A percentile compares a stretch with the other conserved stretches of the same genome.
These are phyloP conservation scores for Talaromyces sp. DNA, from an alignment of 2,329 filamentous ascomycete species.

Conservation along the genomic window DNA sequence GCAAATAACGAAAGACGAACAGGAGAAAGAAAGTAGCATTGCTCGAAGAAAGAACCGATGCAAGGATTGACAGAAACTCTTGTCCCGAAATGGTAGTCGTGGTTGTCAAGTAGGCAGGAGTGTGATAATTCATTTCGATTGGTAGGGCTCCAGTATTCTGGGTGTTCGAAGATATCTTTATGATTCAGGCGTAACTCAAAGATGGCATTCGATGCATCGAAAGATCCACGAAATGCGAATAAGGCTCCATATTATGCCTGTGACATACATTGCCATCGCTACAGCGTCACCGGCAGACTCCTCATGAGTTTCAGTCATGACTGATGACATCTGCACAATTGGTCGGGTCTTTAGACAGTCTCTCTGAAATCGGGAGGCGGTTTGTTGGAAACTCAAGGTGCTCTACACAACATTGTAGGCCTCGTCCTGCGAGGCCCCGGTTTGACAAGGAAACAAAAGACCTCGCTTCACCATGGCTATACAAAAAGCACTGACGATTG, in stretches of 20 bases:
- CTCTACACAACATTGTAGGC: neutral
- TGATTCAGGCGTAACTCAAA: neutral
- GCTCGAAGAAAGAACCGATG: neutral
- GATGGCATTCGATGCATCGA: neutral
- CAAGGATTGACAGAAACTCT: neutral
- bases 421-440: neutral
- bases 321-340: no score
- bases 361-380: no score
- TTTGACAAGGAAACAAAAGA: neutral
- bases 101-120: neutral
- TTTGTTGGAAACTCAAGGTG: neutral
- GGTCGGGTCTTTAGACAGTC: no score
- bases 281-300: neutral
- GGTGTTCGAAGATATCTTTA: neutral
- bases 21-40: conserved; percentile 32
- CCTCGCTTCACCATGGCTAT: neutral
- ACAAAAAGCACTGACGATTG: neutral
- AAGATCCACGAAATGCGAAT: neutral
- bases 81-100: neutral
- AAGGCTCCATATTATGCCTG: neutral
- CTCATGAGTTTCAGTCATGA: neutral
- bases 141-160: neutral
- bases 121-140: neutral
- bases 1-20: conserved; percentile 47
- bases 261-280: neutral